Conservation (phyloP, 1,284 basidiomycete genomes). For the Taiwanofungus camphoratus region DNA sequence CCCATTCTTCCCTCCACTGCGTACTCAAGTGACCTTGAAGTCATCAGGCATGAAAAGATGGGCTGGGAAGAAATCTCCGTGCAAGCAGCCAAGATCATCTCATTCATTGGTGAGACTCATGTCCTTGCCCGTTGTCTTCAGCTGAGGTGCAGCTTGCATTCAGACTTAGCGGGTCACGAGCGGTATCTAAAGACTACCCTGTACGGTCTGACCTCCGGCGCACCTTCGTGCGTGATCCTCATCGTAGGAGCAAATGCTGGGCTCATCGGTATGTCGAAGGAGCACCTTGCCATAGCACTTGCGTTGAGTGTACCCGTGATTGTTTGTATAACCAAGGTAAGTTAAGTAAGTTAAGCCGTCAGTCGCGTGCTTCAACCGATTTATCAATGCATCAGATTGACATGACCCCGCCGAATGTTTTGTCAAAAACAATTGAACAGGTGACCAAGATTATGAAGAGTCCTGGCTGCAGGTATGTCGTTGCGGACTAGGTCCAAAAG, state of each 20-base stretch:
- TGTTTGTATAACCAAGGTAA: conserved; percentile 90
- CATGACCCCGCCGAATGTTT: conserved; percentile 93
- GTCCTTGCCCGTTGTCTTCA: too few species aligned
- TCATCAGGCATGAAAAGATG: conserved; percentile 76
- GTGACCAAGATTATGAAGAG: conserved; percentile 90
- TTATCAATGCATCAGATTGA: conserved; percentile 66
- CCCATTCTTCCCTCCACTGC: conserved; percentile 70
- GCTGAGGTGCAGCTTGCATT: background rate
- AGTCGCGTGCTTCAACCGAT: background rate
- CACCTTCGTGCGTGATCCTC: conserved; percentile 92
- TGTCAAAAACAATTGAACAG: conserved; percentile 88
- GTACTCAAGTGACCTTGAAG: conserved; percentile 52
- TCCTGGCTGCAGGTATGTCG: conserved; percentile 79
- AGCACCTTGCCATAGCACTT: conserved; percentile 91
- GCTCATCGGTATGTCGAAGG: conserved; percentile 97
- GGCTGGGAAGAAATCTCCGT: conserved; percentile 96
- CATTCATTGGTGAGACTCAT: conserved; percentile 73
- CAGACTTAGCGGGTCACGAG: conserved; percentile 89
- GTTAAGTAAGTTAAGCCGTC: conserved; percentile 10
- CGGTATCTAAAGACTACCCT: conserved; percentile 90
- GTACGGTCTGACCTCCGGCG: conserved; percentile 90
- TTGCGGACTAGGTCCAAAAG: background rate
- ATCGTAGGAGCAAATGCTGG: conserved; percentile 97
- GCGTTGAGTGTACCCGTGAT: conserved; percentile 92
- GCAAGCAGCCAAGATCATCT: conserved; percentile 88